Percentiles rank a stretch among this genome's conserved stretches.
These are phyloP conservation scores for Aspergillus japonicus DNA, from an alignment of 2,329 filamentous ascomycete species.

Conservation along the genomic window DNA sequence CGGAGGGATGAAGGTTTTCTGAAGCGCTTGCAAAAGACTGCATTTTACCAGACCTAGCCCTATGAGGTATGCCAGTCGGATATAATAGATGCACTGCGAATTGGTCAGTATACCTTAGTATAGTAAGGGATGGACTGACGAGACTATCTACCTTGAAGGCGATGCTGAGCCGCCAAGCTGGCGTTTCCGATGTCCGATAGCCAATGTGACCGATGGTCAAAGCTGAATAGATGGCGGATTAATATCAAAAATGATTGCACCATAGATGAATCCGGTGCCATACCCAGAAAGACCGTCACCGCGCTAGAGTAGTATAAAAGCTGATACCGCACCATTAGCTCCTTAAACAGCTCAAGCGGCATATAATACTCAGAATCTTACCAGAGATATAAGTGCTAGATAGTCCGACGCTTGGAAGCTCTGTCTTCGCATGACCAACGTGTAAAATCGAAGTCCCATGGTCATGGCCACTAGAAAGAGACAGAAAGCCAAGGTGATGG, in stretches of 20 bases:
- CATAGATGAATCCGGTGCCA: background rate
- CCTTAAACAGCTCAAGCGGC: background rate
- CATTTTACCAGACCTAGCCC: conserved; percentile 7
- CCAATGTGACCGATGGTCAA: conserved; percentile 7
- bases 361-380: background rate
- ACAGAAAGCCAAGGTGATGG: conserved; percentile 4
- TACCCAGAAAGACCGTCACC: conserved; percentile 6
- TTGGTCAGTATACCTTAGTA: background rate
- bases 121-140: background rate
- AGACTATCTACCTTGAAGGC: conserved; percentile 1
- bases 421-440: background rate
- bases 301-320: conserved; percentile 7
- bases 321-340: background rate
- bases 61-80: conserved; percentile 1
- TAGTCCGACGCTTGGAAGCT: background rate
- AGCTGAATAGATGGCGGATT: background rate
- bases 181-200: background rate
- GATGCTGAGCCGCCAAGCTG: conserved; percentile 2
- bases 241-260: background rate
- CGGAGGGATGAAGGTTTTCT: background rate
- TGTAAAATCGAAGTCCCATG: conserved; percentile 2
- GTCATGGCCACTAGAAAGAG: conserved; percentile 5
- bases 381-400: conserved; percentile 1
- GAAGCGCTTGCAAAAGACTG: background rate
- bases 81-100: conserved; percentile 2